These are phyloP conservation scores for Brachypodium distachyon DNA, from an alignment of 202 grass and related monocot species.

Conservation along the genomic window DNA sequence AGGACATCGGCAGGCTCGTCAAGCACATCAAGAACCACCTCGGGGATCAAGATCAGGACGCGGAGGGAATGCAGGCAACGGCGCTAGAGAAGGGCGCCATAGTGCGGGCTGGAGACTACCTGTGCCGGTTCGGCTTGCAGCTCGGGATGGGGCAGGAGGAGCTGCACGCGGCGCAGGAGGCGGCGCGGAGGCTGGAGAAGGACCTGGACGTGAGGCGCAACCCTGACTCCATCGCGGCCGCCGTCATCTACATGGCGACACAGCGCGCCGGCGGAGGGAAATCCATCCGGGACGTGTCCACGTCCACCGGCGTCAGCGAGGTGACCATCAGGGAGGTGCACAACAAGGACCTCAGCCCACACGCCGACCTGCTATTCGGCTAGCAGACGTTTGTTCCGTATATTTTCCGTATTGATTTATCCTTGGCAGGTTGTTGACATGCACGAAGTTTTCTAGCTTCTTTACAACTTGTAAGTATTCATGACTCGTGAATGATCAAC, in stretches of 20 bases:
- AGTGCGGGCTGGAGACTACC: conserved; percentile 44
- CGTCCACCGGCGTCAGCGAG: conserved; percentile 52
- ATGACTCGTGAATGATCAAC: too few relatives aligned
- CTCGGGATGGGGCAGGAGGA: conserved; percentile 16
- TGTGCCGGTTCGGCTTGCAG: conserved; percentile 30
- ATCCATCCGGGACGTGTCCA: conserved; percentile 32
- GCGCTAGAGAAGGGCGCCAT: conserved; percentile 15
- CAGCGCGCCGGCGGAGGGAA: conserved; percentile 2
- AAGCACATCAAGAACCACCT: conserved; percentile 35
- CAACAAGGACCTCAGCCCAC: conserved; percentile 40
- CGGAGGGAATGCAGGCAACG: neutral
- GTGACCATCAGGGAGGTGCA: conserved; percentile 48
- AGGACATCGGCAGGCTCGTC: conserved; percentile 40
- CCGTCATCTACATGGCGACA: conserved; percentile 25
- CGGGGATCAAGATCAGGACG: conserved; percentile 29
- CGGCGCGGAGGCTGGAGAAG: conserved; percentile 19
- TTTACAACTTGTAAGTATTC: too few relatives aligned
- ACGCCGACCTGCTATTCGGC: conserved; percentile 26
- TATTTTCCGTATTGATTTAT: too few relatives aligned
- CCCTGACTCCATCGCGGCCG: conserved; percentile 25
- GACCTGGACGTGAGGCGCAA: conserved; percentile 32
- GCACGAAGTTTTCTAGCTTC: neutral
- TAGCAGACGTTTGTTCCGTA: too few relatives aligned
- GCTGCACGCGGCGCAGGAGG: conserved; percentile 14
- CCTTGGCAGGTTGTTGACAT: neutral